Evolutionary conservation across 2,329 filamentous ascomycete genomes (phyloP), one percentile per base, ranked within the genome.

Genomic region (Colletotrichum tabaci): DNA sequence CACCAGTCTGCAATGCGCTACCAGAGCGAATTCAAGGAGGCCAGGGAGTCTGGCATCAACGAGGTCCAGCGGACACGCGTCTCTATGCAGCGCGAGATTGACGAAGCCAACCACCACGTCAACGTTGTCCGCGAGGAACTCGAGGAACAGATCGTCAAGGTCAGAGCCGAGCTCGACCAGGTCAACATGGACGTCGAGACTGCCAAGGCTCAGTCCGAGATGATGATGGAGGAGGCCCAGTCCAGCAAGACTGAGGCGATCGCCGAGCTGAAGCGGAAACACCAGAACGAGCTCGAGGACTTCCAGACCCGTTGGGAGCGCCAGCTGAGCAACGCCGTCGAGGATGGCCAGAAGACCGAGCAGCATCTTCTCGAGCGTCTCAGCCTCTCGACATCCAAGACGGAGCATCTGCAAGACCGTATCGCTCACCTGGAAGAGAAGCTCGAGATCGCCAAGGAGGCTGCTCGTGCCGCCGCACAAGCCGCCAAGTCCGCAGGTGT

Each of bases 371-470:
- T 93, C 58, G 94, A 98, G 78, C 91, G 93, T 35, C 88, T 98
- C 66, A 91, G 90, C 74, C 87, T 98, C 67, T 94, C 94, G 0
- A 90, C 95, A 10, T 94, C 94, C 67, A 97, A 96, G 86, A 90
- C 92, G 4, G 91, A 95, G 76, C 93, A 97, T 79, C 89, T 97
- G 26, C 92, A 97, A 79, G 95, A 98, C 77, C 94, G 94, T 76
- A 89, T 98, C 35, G 83, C 88, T 5, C 93, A 97, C 76, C 87
- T 98, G 1, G 94, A 98, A 80, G 95, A 98, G 80, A 96, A 95
- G 81, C 88, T 99, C 18, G 92, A 97, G 76, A 93, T 98, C 76
- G 92, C 96, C 30, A 95, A 95, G 80, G 91, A 95, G 78, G 95
- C 95, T 42, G 95, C 95, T 12, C 90, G 91, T 72, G 94, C 95